Conservation (phyloP, 2,329 filamentous ascomycete species). For the Plectosphaerella sp. region DNA sequence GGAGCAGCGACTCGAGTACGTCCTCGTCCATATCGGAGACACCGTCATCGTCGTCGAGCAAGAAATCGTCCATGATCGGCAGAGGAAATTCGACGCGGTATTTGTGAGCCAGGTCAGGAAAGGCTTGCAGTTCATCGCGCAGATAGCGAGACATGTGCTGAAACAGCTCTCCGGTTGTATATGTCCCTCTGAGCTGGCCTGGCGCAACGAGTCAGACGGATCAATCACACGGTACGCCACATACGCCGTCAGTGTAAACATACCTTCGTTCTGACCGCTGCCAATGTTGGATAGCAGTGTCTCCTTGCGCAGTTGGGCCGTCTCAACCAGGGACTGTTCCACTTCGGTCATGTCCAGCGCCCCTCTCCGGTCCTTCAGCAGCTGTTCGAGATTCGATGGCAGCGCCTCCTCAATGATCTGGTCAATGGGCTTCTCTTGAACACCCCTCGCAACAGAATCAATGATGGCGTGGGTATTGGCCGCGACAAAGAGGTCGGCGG, state of each 20-base stretch:
- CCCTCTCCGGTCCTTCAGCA: constrained; percentile 28
- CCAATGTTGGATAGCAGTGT: constrained; percentile 17
- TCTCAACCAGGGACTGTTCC: constrained; percentile 27
- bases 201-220: constrained; percentile 30
- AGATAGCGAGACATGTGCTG: constrained; percentile 26
- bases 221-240: constrained; percentile 28
- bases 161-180: constrained; percentile 19
- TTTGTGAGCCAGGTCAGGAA: constrained; percentile 26
- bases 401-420: constrained; percentile 54
- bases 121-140: constrained; percentile 25
- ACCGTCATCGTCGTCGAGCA: constrained; percentile 23
- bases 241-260: constrained; percentile 18
- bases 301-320: constrained; percentile 26
- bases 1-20: constrained; percentile 33
- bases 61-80: constrained; percentile 19
- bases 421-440: constrained; percentile 40
- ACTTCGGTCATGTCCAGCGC: constrained; percentile 24
- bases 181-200: constrained; percentile 22
- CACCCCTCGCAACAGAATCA: constrained; percentile 41
- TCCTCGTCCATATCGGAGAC: constrained; percentile 33
- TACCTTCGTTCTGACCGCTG: constrained; percentile 8
- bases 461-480: constrained; percentile 50
- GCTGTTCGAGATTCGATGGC: constrained; percentile 49
- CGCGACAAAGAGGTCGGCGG: constrained; percentile 39
- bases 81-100: constrained; percentile 29